Conservation (phyloP, 306 rosid species). For the Sindora glabra region DNA sequence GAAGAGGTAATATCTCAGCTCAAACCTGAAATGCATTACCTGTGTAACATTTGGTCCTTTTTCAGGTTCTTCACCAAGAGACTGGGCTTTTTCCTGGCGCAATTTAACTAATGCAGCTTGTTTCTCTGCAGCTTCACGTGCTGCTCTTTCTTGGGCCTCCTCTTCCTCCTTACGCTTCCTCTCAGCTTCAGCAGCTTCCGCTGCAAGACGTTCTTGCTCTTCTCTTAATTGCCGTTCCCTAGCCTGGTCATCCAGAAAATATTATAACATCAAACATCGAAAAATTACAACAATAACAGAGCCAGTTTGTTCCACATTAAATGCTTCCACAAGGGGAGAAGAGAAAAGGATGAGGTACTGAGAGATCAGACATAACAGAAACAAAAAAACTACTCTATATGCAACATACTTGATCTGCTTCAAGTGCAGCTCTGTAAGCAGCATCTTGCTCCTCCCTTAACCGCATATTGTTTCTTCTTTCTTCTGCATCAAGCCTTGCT, state of each 20-base stretch:
- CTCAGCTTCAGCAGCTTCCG: slow-evolving; percentile 98
- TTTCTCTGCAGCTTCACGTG: slow-evolving; percentile 80
- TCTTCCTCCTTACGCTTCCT: slow-evolving; percentile 79
- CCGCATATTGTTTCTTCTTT: slow-evolving; percentile 62
- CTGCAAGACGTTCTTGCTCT: slow-evolving; percentile 86
- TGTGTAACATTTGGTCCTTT: slow-evolving; percentile 88
- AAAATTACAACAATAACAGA: background rate
- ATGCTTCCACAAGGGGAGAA: background rate
- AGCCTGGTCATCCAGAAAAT: slow-evolving; percentile 40
- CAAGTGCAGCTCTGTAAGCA: slow-evolving; percentile 95
- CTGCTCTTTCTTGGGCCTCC: slow-evolving; percentile 85
- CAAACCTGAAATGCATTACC: slow-evolving; percentile 31
- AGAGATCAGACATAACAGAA: background rate
- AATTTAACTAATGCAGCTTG: slow-evolving; percentile 71
- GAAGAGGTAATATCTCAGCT: background rate
- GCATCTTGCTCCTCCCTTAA: slow-evolving; percentile 99
- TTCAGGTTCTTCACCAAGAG: slow-evolving; percentile 90
- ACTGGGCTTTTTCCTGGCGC: slow-evolving; percentile 70
- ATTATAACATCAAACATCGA: slow-evolving; percentile 17
- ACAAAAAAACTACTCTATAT: background rate
- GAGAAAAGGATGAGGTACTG: background rate
- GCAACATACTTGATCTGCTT: slow-evolving; percentile 91
- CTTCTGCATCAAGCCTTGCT: slow-evolving; percentile 88
- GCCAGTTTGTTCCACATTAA: slow-evolving; percentile 9
- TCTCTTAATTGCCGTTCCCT: slow-evolving; percentile 87